These are phyloP conservation scores for Penicillium olsonii DNA, from an alignment of 2,329 filamentous ascomycete genomes.

Conservation along the genomic window DNA sequence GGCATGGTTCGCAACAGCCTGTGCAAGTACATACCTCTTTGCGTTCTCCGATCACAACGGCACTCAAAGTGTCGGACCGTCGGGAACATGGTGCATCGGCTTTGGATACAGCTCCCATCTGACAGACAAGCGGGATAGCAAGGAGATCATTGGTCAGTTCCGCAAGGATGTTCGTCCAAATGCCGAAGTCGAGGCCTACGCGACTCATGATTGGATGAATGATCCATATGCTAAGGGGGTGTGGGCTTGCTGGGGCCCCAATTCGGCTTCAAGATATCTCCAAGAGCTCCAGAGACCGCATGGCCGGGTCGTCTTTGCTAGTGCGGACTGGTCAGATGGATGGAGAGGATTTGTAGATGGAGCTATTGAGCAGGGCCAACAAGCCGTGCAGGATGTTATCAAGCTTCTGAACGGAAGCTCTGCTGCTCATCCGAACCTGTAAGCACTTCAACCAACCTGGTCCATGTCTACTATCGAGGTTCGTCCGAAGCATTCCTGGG, in stretches of 20 bases:
- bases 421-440: not conserved
- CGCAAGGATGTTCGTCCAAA: conserved; percentile 6
- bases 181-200: not conserved
- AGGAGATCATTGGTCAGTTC: conserved; percentile 11
- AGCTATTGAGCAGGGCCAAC: conserved; percentile 32
- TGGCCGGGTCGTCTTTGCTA: conserved; percentile 33
- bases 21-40: conserved; percentile 16
- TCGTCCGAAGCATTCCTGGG: not conserved
- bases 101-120: conserved; percentile 19
- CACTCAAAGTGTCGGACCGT: conserved; percentile 4
- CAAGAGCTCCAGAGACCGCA: conserved; percentile 28
- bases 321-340: conserved; percentile 36
- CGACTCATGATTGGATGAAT: conserved; percentile 30
- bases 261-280: conserved; percentile 15
- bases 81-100: conserved; percentile 22
- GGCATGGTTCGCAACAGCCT: conserved; percentile 14
- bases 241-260: conserved; percentile 26
- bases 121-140: conserved; percentile 10
- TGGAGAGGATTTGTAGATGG: conserved; percentile 41
- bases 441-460: not conserved
- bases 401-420: not conserved
- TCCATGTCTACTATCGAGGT: no score
- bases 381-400: not conserved
- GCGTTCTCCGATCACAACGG: conserved; percentile 24
- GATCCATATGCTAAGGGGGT: conserved; percentile 32